phyloP scores from a whole-genome alignment of 2,329 filamentous ascomycete genomes.

The Chalaropsis thielavioides region DNA sequence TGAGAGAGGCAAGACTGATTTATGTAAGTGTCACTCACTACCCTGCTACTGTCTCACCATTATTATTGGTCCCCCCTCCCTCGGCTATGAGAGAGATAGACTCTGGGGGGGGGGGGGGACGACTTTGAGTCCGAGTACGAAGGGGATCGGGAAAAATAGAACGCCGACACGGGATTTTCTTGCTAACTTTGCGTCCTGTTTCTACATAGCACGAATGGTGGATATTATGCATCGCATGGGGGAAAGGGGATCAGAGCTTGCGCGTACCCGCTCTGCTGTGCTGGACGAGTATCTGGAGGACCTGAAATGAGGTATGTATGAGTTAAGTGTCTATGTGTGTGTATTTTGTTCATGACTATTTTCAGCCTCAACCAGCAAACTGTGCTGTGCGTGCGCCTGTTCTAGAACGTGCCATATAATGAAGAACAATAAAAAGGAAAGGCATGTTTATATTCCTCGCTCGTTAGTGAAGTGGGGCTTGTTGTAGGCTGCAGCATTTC shows the following conservation, averaged over 20 bases:
- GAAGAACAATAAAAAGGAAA: neutral
- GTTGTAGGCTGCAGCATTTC: slow-evolving; percentile 1
- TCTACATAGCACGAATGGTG: slow-evolving; percentile 42
- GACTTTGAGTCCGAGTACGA: neutral
- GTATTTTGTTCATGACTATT: too few species aligned
- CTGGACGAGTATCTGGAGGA: slow-evolving; percentile 36
- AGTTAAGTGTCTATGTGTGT: neutral
- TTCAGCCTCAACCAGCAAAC: too few species aligned
- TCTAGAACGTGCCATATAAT: neutral
- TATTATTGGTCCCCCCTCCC: too few species aligned
- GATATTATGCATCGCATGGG: slow-evolving; percentile 45
- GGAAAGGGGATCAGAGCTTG: slow-evolving; percentile 43
- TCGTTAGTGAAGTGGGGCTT: neutral
- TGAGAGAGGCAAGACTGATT: slow-evolving; percentile 44
- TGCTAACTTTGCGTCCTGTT: neutral
- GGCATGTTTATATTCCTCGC: neutral
- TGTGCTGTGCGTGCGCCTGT: too few species aligned
- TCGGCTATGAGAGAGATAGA: neutral
- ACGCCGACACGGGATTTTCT: neutral
- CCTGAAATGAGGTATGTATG: slow-evolving; percentile 4
- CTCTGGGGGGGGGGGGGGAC: neutral
- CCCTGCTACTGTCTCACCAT: neutral
- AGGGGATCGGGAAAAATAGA: neutral
- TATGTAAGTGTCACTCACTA: slow-evolving; percentile 33
- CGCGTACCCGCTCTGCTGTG: slow-evolving; percentile 43